phyloP scores from a whole-genome alignment of 164 flowering plant genomes.

The Sextonia rubra region DNA sequence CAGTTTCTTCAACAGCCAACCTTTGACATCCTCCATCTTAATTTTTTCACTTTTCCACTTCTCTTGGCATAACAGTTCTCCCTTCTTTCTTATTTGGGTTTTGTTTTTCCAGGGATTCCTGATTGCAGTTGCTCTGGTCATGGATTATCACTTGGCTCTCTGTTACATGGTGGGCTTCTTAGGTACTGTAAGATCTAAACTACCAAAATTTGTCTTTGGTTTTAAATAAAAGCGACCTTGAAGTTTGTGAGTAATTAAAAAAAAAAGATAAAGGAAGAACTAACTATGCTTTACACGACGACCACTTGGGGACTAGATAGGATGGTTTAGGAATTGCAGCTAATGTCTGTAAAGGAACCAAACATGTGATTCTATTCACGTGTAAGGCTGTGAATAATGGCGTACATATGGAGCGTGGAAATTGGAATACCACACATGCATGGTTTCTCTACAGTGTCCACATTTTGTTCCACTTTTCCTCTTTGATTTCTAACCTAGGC shows the following conservation, averaged over 20 bases:
- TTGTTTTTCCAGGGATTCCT: conserved; percentile 55
- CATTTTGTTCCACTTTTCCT: too few relatives aligned
- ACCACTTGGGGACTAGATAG: neutral
- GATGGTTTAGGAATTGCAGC: too few relatives aligned
- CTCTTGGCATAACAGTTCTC: conserved; percentile 1
- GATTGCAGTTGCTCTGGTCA: conserved; percentile 44
- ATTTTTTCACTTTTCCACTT: neutral
- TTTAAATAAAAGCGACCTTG: neutral
- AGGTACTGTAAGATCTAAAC: conserved; percentile 34
- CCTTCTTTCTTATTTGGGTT: neutral
- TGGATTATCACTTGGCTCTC: conserved; percentile 76
- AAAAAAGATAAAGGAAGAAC: neutral
- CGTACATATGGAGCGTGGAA: too few relatives aligned
- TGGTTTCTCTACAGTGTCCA: too few relatives aligned
- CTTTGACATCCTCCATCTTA: neutral
- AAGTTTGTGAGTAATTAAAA: neutral
- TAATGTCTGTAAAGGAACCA: too few relatives aligned
- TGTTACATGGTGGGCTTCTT: conserved; percentile 59
- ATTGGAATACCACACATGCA: too few relatives aligned
- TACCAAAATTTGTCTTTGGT: neutral
- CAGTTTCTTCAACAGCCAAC: too few relatives aligned
- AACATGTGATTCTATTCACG: too few relatives aligned
- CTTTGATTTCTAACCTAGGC: too few relatives aligned
- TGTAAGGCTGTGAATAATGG: too few relatives aligned
- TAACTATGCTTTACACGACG: neutral